Evolutionary conservation across 1,284 basidiomycete species (phyloP).

Genomic region (Rhodotorula sp.): DNA sequence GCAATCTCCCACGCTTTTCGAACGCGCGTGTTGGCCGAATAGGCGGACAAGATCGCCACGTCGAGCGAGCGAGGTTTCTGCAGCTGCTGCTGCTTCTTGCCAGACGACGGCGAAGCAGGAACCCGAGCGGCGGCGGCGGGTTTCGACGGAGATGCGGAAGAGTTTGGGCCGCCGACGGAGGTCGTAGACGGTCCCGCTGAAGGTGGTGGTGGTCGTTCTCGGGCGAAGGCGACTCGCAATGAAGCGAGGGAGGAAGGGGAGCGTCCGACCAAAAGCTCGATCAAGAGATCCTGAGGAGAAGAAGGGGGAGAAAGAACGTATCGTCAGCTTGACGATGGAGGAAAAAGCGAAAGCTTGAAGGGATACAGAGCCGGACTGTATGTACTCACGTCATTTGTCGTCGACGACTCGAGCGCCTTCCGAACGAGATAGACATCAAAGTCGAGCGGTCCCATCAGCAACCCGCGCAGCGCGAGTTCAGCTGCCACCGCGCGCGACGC

Average conservation of each 20-base stretch:
- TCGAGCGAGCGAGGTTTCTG: conserved; percentile 26
- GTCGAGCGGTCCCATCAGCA: conserved; percentile 33
- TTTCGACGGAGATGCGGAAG: not conserved
- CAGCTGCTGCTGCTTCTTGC: not conserved
- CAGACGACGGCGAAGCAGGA: not conserved
- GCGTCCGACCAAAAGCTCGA: conserved; percentile 33
- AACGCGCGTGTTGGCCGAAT: conserved; percentile 24
- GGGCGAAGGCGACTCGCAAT: conserved; percentile 32
- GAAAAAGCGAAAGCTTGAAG: not conserved
- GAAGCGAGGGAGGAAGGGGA: conserved; percentile 28
- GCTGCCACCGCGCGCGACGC: conserved; percentile 7
- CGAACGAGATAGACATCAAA: conserved; percentile 35
- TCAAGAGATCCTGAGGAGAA: conserved; percentile 22
- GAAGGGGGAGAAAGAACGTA: not conserved
- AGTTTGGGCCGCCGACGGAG: not conserved
- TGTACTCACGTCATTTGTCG: conserved; percentile 29
- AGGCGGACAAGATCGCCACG: conserved; percentile 29
- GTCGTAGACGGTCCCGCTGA: not conserved
- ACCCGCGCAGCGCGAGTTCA: conserved; percentile 23
- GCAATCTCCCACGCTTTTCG: conserved; percentile 35
- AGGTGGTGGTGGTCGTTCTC: not conserved
- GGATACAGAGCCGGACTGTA: too few relatives aligned
- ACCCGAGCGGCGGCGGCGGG: not conserved
- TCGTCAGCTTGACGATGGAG: not conserved
- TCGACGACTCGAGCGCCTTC: conserved; percentile 22